phyloP scores from a whole-genome alignment of 768 basidiomycete genomes.

The Termitomyces sp. region DNA sequence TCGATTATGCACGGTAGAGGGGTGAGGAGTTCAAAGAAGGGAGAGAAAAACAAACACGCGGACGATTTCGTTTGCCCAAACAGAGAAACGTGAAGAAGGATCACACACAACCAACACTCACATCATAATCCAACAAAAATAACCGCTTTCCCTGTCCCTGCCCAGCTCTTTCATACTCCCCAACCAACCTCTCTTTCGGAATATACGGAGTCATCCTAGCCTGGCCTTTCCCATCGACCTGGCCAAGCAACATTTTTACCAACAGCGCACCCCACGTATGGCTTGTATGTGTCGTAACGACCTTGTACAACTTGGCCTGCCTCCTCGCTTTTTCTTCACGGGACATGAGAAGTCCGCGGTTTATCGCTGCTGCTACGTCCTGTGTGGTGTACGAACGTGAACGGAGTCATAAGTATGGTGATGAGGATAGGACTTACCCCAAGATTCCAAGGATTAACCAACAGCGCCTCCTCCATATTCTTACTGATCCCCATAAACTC shows the following conservation, averaged over 20 bases:
- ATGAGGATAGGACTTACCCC: constrained; percentile 45
- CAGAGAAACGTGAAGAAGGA: not conserved
- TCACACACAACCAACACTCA: constrained; percentile 30
- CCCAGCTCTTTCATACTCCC: constrained; percentile 58
- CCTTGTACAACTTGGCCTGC: constrained; percentile 72
- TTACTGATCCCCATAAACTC: constrained; percentile 98
- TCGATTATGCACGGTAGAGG: too few relatives aligned
- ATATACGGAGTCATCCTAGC: constrained; percentile 85
- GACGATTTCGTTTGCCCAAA: not conserved
- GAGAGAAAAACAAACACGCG: too few relatives aligned
- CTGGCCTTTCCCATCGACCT: constrained; percentile 71
- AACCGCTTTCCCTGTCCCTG: constrained; percentile 83
- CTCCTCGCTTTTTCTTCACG: constrained; percentile 65
- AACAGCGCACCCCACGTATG: constrained; percentile 92
- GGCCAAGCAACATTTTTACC: constrained; percentile 80
- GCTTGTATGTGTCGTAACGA: constrained; percentile 88
- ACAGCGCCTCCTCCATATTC: constrained; percentile 82
- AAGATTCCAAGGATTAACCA: constrained; percentile 96
- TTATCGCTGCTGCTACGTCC: constrained; percentile 88
- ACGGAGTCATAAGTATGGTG: not conserved
- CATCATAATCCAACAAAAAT: constrained; percentile 95
- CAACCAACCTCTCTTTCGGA: constrained; percentile 51
- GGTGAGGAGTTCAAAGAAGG: not conserved
- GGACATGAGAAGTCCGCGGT: constrained; percentile 81
- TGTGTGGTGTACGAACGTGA: constrained; percentile 17